Percentiles rank a stretch among this genome's conserved stretches.
Conservation (phyloP, 2,329 filamentous ascomycete species). For the Aotearoamyces nothofagi region DNA sequence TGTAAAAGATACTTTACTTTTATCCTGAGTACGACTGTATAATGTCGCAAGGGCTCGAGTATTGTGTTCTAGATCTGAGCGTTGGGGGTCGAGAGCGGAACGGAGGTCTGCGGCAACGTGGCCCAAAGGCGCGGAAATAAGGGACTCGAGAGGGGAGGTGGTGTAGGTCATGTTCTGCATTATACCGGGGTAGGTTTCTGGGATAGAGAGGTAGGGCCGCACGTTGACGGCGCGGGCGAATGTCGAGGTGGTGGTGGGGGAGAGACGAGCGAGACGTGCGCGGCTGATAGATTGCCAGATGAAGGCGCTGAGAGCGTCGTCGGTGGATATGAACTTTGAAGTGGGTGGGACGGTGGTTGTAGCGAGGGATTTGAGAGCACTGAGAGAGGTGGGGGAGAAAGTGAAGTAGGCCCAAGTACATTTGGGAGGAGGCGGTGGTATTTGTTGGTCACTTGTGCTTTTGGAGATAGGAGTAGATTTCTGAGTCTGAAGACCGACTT, state of each 20-base stretch:
- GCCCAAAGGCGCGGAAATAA: conserved; percentile 21
- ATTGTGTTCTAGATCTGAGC: conserved; percentile 18
- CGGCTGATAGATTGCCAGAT: conserved; percentile 29
- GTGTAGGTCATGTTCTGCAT: conserved; percentile 31
- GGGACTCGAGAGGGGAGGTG: conserved; percentile 14
- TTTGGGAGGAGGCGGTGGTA: conserved; percentile 4
- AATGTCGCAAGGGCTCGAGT: conserved; percentile 27
- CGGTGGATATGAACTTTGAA: conserved; percentile 30
- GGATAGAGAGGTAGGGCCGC: conserved; percentile 24
- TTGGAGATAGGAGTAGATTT: conserved; percentile 6
- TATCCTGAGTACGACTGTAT: conserved; percentile 21
- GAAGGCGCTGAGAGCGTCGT: conserved; percentile 35
- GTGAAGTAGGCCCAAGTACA: conserved; percentile 29
- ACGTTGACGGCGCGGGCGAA: conserved; percentile 33
- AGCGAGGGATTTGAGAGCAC: conserved; percentile 25
- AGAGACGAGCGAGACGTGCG: conserved; percentile 4
- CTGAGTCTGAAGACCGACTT: conserved; percentile 21
- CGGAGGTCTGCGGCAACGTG: conserved; percentile 25
- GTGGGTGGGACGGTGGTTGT: conserved; percentile 8
- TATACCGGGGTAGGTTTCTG: conserved; percentile 29
- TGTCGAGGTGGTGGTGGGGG: conserved; percentile 9
- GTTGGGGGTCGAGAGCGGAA: conserved; percentile 20
- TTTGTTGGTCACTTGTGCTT: conserved; percentile 1
- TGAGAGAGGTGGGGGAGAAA: conserved; percentile 24
- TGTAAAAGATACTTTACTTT: conserved; percentile 20